These are phyloP conservation scores for Lactarius hatsudake DNA, from an alignment of 768 basidiomycete genomes.

Conservation along the genomic window DNA sequence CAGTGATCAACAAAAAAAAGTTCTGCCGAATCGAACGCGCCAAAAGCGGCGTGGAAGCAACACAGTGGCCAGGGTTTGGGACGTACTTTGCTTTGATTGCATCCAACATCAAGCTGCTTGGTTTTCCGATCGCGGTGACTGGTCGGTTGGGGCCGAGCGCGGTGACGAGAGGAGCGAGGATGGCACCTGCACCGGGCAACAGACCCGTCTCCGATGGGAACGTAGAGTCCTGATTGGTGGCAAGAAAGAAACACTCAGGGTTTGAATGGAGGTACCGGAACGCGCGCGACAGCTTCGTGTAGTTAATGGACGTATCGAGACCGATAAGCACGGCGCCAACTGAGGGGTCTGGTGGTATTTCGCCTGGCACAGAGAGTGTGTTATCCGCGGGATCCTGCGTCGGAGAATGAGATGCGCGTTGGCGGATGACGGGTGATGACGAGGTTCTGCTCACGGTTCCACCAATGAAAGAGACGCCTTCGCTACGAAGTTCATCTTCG, in stretches of 20 bases:
- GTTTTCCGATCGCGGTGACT: constrained; percentile 86
- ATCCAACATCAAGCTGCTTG: constrained; percentile 88
- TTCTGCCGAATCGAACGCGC: constrained; percentile 12
- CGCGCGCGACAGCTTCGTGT: constrained; percentile 92
- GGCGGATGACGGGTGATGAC: constrained; percentile 7
- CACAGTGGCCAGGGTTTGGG: background rate
- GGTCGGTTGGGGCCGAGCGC: constrained; percentile 53
- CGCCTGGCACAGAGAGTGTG: constrained; percentile 66
- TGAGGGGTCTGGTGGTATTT: constrained; percentile 69
- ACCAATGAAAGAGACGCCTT: constrained; percentile 77
- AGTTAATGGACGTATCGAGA: constrained; percentile 82
- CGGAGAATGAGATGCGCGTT: constrained; percentile 14
- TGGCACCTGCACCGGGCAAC: constrained; percentile 81
- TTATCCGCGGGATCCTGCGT: constrained; percentile 80
- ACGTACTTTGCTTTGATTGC: constrained; percentile 78
- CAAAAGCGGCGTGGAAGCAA: background rate
- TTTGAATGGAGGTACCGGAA: constrained; percentile 86
- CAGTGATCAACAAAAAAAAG: background rate
- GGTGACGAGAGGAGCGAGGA: constrained; percentile 78
- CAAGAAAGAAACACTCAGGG: constrained; percentile 77
- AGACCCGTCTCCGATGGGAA: constrained; percentile 73
- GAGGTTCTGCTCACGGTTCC: constrained; percentile 64
- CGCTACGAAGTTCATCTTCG: constrained; percentile 89
- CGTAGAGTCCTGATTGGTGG: constrained; percentile 91
- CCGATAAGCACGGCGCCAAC: constrained; percentile 96